Evolutionary conservation across 2,329 filamentous ascomycete genomes (phyloP).

Genomic region (Microcera coccophila): DNA sequence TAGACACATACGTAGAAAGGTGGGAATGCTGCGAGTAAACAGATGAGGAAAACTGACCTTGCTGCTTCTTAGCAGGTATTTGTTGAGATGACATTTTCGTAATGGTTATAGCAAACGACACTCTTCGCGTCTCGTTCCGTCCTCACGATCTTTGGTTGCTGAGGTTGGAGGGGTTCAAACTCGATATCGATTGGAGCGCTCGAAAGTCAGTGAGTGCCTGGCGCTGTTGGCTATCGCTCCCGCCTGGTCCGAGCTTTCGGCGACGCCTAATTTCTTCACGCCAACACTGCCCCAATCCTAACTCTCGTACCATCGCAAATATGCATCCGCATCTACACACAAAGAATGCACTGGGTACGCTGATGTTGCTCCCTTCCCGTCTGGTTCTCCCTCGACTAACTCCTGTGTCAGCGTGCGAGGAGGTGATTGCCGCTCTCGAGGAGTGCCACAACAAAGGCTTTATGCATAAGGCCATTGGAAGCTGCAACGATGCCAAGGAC

Average conservation of each 20-base stretch:
- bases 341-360: slow-evolving; percentile 78
- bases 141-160: slow-evolving; percentile 5
- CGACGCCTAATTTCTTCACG: slow-evolving; percentile 17
- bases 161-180: slow-evolving; percentile 11
- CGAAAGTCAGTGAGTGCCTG: slow-evolving; percentile 1
- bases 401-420: slow-evolving; percentile 74
- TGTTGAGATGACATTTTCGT: slow-evolving; percentile 46
- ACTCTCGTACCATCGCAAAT: slow-evolving; percentile 26
- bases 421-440: slow-evolving; percentile 88
- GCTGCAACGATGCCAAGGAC: slow-evolving; percentile 83
- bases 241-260: slow-evolving; percentile 31
- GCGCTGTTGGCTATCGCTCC: slow-evolving; percentile 11
- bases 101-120: not conserved
- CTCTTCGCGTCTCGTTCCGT: slow-evolving; percentile 1
- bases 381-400: slow-evolving; percentile 13
- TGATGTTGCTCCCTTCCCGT: not conserved
- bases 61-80: slow-evolving; percentile 65
- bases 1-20: too few species aligned
- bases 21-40: not conserved
- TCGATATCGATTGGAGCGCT: slow-evolving; percentile 12
- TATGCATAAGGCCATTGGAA: slow-evolving; percentile 83
- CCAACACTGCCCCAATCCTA: slow-evolving; percentile 3
- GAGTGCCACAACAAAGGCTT: slow-evolving; percentile 94
- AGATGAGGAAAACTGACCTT: slow-evolving; percentile 49
- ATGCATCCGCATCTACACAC: slow-evolving; percentile 99